Evolutionary conservation across 75 land plant species (phyloP), one percentile per base, ranked within the genome.

Genomic region (Picea sitchensis): DNA sequence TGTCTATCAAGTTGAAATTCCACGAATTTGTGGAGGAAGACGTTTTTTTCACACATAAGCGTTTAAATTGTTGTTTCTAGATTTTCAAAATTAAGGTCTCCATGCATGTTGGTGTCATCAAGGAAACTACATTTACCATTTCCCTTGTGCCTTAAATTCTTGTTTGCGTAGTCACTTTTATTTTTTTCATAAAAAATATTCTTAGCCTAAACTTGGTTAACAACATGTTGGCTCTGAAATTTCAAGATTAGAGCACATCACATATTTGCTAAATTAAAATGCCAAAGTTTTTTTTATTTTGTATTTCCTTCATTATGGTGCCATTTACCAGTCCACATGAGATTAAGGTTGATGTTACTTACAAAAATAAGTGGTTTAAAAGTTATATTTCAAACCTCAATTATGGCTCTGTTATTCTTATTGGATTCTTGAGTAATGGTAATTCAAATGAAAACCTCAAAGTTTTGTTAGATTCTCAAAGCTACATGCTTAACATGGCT

Each of bases 401-500:
- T 65, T 32, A 38, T 23, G 69, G 69, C 14, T 32, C 14, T 14
- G 7, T 15, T 65, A 31, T 4, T 65, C n/a, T n/a, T 65, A 26
- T 65, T 32, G 30, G 36, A 3, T 3, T 65, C 38, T 65, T 65
- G 34, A 32, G 14, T 34, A 65, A 32, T n/a, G n/a, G n/a, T n/a
- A 65, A 65, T 26, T 15, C 11, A 36, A 34, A 4, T 14, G 3
- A 5, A 36, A 38, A 41, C 20, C 41, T 67, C 20, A n/a, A n/a
- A 17, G 47, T 67, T 44, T 67, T 67, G 44, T 67, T 36, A 36
- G 47, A 67, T 67, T 67, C 44, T 67, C 72, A 67, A 67, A 67
- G 72, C 14, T 67, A 36, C 72, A 38, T 38, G 1, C 0, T 2
- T 5, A 1, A 38, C 2, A 5, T 38, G 41, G 3, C 41, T 38